These are phyloP conservation scores for Sanghuangporus baumii DNA, from an alignment of 1,284 basidiomycete genomes.

Conservation along the genomic window DNA sequence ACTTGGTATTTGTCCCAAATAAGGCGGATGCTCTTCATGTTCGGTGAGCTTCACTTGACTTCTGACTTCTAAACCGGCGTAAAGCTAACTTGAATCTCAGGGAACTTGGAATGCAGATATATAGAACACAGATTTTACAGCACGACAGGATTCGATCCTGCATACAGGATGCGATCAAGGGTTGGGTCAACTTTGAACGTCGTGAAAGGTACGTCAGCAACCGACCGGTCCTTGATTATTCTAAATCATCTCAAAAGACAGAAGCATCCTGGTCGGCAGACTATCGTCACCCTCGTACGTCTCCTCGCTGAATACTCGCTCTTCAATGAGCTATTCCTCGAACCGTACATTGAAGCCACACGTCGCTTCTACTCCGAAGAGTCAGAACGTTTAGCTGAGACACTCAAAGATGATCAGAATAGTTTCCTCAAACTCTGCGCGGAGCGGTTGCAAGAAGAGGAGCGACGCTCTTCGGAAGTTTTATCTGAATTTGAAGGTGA, in stretches of 20 bases:
- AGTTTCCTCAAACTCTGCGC: slow-evolving; percentile 51
- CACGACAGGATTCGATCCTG: slow-evolving; percentile 39
- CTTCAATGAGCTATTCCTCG: slow-evolving; percentile 52
- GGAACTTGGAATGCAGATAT: slow-evolving; percentile 46
- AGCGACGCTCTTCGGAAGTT: slow-evolving; percentile 43
- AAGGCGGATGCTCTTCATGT: slow-evolving; percentile 23
- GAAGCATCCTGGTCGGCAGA: slow-evolving; percentile 29
- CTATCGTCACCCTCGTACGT: slow-evolving; percentile 43
- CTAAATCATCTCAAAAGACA: slow-evolving; percentile 19
- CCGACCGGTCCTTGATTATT: neutral
- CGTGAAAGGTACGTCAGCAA: slow-evolving; percentile 31
- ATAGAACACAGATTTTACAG: slow-evolving; percentile 46
- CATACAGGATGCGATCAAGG: slow-evolving; percentile 43
- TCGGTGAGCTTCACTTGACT: slow-evolving; percentile 20
- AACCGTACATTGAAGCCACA: slow-evolving; percentile 44
- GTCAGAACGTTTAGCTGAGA: slow-evolving; percentile 31
- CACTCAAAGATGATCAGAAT: slow-evolving; percentile 39
- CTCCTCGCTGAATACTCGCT: slow-evolving; percentile 46
- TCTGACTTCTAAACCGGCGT: neutral
- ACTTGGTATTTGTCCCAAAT: slow-evolving; percentile 26
- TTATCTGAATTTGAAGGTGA: slow-evolving; percentile 40
- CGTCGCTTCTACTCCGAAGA: slow-evolving; percentile 48
- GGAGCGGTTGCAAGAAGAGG: slow-evolving; percentile 49
- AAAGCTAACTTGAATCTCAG: slow-evolving; percentile 29
- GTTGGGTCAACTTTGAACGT: slow-evolving; percentile 57